Evolutionary conservation across 1,139 yeast genomes (phyloP), one percentile per base, ranked within the genome.

Genomic region (Protomyces arabidopsidicola): DNA sequence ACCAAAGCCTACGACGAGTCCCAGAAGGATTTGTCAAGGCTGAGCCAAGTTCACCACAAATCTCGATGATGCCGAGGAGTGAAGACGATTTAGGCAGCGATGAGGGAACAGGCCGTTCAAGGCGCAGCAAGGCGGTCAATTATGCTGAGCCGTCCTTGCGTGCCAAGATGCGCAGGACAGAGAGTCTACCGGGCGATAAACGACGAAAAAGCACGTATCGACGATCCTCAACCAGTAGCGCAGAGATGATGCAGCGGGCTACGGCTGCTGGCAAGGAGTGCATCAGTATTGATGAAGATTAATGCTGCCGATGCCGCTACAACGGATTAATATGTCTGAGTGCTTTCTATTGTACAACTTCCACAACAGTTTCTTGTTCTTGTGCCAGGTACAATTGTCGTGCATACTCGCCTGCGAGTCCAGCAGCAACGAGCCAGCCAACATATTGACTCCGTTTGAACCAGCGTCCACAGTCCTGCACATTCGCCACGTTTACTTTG

Each of bases 91-190:
- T 18, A 14, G 10, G 10, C 3, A 27, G 22, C 4, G 55, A 48
- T 8, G 54, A 36, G 36, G 10, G 45, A 31, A 18, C 20, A 5
- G 50, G 64, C 18, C 54, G 67, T 22, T 65, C 74, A 31, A 73
- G 80, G 65, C 74, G 83, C 67, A 73, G 82, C 51, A 81, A 80
- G 68, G 79, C 81, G 9, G 83, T 88, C 5, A 84, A 84, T 71
- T 89, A 88, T 71, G 84, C 84, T 16, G 79, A 85, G 39, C 89
- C 93, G 0, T 84, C 91, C 0, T 73, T 87, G 63, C 78, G 86
- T 45, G 82, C 81, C 16, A 88, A 88, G 70, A 81, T 87, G 85
- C 80, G 96, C 71, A 78, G 96, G 68, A 84, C 85, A 50, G 79
- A 86, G 0, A 86, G 78, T 45, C 39, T 63, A 34, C 65, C 65